Conservation (phyloP, 2,329 filamentous ascomycete species). For the Sporothrix luriei region DNA sequence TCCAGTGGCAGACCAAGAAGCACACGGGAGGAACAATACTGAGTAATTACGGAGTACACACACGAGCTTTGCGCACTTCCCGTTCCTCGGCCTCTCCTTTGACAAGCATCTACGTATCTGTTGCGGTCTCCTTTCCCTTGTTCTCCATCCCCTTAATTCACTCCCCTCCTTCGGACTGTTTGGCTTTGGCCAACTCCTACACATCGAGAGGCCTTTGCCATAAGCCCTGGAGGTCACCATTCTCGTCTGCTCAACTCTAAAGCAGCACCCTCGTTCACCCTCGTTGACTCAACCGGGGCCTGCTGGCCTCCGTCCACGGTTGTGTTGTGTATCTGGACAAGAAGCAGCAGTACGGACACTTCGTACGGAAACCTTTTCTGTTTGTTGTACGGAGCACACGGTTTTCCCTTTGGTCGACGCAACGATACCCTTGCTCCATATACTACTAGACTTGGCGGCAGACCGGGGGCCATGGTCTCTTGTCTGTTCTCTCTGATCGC, state of each 20-base stretch:
- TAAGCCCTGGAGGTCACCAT: background rate
- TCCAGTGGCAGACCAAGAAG: constrained; percentile 12
- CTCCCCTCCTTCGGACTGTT: background rate
- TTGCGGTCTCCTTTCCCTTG: background rate
- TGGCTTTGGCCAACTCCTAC: background rate
- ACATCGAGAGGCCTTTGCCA: background rate
- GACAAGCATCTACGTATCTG: constrained; percentile 5
- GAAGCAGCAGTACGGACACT: background rate
- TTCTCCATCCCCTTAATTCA: constrained; percentile 9
- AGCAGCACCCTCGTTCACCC: background rate
- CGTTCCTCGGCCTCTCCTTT: constrained; percentile 11
- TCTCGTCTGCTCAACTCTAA: background rate
- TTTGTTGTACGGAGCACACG: constrained; percentile 32
- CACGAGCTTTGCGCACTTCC: constrained; percentile 10
- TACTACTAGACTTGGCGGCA: constrained; percentile 34
- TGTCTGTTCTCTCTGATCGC: constrained; percentile 36
- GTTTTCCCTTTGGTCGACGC: constrained; percentile 25
- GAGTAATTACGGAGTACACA: background rate
- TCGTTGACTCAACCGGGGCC: background rate
- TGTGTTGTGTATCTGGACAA: constrained; percentile 21
- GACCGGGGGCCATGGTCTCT: constrained; percentile 34
- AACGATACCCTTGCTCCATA: constrained; percentile 34
- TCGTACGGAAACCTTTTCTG: constrained; percentile 15
- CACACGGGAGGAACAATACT: constrained; percentile 8
- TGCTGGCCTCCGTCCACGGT: constrained; percentile 19